phyloP scores from a whole-genome alignment of 108 stramenopile genomes.

The Stephanodiscus minutulus region DNA sequence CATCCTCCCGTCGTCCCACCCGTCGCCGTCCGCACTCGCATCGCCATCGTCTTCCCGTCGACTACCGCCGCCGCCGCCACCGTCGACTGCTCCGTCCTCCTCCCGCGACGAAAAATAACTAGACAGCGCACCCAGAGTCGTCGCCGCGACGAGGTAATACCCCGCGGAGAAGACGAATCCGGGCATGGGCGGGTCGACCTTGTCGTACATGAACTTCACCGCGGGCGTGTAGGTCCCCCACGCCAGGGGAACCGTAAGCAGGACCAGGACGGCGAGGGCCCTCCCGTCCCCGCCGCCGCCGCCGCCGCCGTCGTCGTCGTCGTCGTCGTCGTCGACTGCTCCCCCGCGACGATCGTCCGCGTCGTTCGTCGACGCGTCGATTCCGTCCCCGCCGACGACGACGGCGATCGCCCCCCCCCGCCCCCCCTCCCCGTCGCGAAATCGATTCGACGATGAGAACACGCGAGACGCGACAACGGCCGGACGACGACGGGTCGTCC shows the following conservation, averaged over 20 bases:
- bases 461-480: too few species aligned
- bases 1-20: background rate
- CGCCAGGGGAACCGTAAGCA: slow-evolving; percentile 77
- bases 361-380: background rate
- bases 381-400: too few species aligned
- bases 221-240: slow-evolving; percentile 91
- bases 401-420: too few species aligned
- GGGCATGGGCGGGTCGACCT: slow-evolving; percentile 67
- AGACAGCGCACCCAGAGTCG: slow-evolving; percentile 35
- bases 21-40: background rate
- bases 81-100: too few species aligned
- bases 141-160: slow-evolving; percentile 77
- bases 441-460: too few species aligned
- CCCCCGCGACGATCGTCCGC: background rate
- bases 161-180: slow-evolving; percentile 76
- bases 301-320: background rate
- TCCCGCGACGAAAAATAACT: background rate
- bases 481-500: too few species aligned
- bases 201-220: slow-evolving; percentile 75
- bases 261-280: slow-evolving; percentile 59
- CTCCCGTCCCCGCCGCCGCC: slow-evolving; percentile 13
- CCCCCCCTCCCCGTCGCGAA: too few species aligned
- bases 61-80: background rate
- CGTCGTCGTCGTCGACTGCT: background rate
- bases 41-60: background rate